phyloP scores from a whole-genome alignment of 164 flowering plant species.

The Santalum album region DNA sequence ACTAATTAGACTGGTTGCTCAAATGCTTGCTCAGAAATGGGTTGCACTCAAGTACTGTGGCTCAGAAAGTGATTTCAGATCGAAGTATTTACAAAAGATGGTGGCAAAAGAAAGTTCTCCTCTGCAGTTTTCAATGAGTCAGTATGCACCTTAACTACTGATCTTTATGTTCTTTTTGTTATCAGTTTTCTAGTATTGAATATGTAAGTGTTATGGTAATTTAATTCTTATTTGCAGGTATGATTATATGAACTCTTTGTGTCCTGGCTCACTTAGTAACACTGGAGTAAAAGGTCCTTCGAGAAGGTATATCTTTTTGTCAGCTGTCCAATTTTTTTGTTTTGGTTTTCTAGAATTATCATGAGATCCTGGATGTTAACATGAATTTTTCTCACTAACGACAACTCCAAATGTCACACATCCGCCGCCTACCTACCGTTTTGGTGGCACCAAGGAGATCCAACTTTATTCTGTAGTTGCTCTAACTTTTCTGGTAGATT shows the following conservation, averaged over 20 bases:
- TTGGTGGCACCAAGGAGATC: too few species aligned
- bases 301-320: constrained; percentile 39
- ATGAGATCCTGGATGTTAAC: too few species aligned
- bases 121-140: constrained; percentile 53
- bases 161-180: constrained; percentile 1
- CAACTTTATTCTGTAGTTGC: too few species aligned
- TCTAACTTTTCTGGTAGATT: too few species aligned
- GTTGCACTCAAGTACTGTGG: constrained; percentile 58
- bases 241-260: constrained; percentile 54
- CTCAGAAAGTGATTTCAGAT: constrained; percentile 33
- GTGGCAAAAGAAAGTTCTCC: constrained; percentile 31
- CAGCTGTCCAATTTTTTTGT: background rate
- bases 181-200: background rate
- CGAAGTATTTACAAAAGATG: constrained; percentile 41
- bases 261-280: constrained; percentile 39
- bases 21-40: constrained; percentile 37
- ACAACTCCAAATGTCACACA: too few species aligned
- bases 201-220: background rate
- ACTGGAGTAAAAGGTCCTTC: constrained; percentile 24
- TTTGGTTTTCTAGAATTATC: background rate
- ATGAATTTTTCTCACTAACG: too few species aligned
- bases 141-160: constrained; percentile 31
- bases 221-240: constrained; percentile 22
- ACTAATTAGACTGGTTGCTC: background rate
- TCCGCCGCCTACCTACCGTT: too few species aligned